Evolutionary conservation across 2,329 filamentous ascomycete genomes (phyloP), one percentile per base, ranked within the genome.

Genomic region (Xylaria sp.): DNA sequence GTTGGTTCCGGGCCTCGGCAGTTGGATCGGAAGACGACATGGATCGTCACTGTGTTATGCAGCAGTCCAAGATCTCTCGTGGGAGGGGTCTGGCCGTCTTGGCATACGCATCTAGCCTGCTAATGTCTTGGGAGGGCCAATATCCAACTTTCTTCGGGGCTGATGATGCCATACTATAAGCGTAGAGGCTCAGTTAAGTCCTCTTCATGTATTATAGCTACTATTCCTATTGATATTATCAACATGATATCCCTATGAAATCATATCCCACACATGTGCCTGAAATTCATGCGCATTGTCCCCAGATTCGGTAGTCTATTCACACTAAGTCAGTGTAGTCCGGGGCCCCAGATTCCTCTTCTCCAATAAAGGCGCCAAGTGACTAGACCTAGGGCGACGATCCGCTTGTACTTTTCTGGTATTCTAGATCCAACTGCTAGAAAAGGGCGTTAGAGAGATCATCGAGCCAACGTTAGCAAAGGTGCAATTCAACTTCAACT

Each of bases 341-440:
- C 28, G 59, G 65, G 59, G 58, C 65, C 59, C 65, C 59, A 58
- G 59, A 58, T 23, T 52, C 57, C 54, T 56, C 64, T 50, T 46
- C 8, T 32, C 39, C 58, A 57, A 48, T 57, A 4, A 58, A 28
- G 12, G n/a, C 3, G 52, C 65, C 41, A 62, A 66, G 58, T 46
- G 15, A 20, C 44, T 58, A 28, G 25, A 2, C 4, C 25, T 28
- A 34, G 39, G 25, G 23, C 23, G 34, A 39, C 60, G 57, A 52
- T 52, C 46, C 32, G 37, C 46, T 10, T 9, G 15, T 28, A 20
- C 50, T 55, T 25, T 46, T 39, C 20, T 48, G n/a, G 44, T 48
- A 23, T 9, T 20, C 46, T 37, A 37, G 34, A 37, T 37, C 10
- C 34, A 37, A 10, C 34, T 1, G 8, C 34, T 37, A 41, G 15